A percentile compares a stretch with the other conserved stretches of the same genome.
Evolutionary conservation across 148 eudicot genomes (phyloP).

Genomic region (Bassia scoparia): DNA sequence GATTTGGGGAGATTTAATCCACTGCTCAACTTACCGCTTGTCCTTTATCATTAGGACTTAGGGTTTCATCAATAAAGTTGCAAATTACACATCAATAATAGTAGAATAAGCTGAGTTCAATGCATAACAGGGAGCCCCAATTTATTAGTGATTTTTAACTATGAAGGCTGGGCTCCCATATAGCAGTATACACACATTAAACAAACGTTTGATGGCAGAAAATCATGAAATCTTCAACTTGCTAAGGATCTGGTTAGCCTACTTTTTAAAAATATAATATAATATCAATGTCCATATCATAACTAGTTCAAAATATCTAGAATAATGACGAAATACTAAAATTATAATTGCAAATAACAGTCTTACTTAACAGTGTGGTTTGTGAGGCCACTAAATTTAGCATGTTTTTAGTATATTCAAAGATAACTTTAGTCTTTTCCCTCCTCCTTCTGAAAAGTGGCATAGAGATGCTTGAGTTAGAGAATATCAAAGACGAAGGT

Average conservation of each 20-base stretch:
- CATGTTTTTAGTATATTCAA: constrained; percentile 37
- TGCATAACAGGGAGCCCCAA: background rate
- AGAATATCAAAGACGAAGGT: constrained; percentile 37
- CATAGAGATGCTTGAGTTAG: constrained; percentile 45
- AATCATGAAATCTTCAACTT: constrained; percentile 25
- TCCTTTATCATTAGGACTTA: background rate
- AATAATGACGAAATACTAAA: constrained; percentile 20
- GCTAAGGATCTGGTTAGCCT: constrained; percentile 27
- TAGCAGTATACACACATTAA: constrained; percentile 15
- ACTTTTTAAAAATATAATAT: constrained; percentile 17
- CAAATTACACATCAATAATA: background rate
- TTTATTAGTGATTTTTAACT: constrained; percentile 3
- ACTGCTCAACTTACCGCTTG: constrained; percentile 1
- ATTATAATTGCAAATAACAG: constrained; percentile 10
- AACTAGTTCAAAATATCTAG: constrained; percentile 25
- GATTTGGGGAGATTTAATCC: constrained; percentile 13
- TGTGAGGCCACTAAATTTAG: constrained; percentile 30
- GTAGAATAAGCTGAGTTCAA: constrained; percentile 1
- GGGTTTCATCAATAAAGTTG: background rate
- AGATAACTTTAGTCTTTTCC: constrained; percentile 31
- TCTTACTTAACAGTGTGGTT: constrained; percentile 21
- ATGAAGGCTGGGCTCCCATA: constrained; percentile 13
- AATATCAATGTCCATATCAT: constrained; percentile 29
- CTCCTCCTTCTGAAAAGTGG: constrained; percentile 29
- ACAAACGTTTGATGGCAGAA: constrained; percentile 12